These are phyloP conservation scores for Botrytis tulipae DNA, from an alignment of 2,329 filamentous ascomycete species.

Conservation along the genomic window DNA sequence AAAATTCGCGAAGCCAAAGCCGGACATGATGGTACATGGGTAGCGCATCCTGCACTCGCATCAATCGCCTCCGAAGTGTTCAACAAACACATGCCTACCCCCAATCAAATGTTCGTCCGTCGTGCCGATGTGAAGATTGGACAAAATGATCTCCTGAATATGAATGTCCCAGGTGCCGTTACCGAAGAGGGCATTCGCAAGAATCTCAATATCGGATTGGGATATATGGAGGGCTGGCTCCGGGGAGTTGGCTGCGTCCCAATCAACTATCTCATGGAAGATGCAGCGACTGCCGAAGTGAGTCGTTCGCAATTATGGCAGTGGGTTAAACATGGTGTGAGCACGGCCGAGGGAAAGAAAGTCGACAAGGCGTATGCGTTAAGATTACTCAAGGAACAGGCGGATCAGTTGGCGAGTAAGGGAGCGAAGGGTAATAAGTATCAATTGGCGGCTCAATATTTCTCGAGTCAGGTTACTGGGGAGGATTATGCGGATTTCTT, in stretches of 20 bases:
- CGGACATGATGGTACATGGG: constrained; percentile 95
- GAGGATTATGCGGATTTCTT: constrained; percentile 98
- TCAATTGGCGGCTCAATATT: constrained; percentile 87
- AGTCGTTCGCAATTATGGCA: constrained; percentile 95
- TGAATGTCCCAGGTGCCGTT: constrained; percentile 90
- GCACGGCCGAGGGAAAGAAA: constrained; percentile 82
- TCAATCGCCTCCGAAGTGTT: constrained; percentile 87
- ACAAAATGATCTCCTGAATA: constrained; percentile 91
- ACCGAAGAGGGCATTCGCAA: constrained; percentile 95
- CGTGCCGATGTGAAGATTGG: constrained; percentile 86
- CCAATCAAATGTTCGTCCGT: constrained; percentile 90
- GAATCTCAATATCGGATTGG: constrained; percentile 94
- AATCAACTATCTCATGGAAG: constrained; percentile 98
- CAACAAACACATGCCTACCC: constrained; percentile 97
- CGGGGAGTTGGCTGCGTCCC: constrained; percentile 93
- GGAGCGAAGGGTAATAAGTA: constrained; percentile 89
- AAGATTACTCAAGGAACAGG: constrained; percentile 81
- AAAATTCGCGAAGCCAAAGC: constrained; percentile 95
- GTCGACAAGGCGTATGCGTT: constrained; percentile 92
- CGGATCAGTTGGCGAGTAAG: constrained; percentile 70
- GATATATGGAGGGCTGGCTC: constrained; percentile 99
- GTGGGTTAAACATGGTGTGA: constrained; percentile 75
- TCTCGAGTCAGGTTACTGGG: constrained; percentile 86
- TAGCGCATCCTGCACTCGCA: constrained; percentile 91
- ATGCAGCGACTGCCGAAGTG: constrained; percentile 95